Evolutionary conservation across 2,329 filamentous ascomycete genomes (phyloP).

Genomic region (Celoporthe dispersa): DNA sequence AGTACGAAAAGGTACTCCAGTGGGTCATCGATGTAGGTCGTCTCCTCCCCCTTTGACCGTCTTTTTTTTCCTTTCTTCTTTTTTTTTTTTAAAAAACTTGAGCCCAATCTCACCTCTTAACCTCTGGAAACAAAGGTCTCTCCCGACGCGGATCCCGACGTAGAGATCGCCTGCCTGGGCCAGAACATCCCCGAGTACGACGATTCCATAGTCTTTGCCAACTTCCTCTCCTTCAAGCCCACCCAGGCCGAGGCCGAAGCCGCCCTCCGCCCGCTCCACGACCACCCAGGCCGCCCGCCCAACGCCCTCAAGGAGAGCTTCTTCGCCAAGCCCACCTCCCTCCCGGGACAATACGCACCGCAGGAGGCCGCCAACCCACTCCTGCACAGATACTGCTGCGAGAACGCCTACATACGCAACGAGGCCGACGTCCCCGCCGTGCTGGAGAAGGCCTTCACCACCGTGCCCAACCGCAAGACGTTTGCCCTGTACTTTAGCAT

Average conservation of each 20-base stretch:
- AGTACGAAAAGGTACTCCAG: conserved; percentile 50
- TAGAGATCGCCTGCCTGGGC: conserved; percentile 47
- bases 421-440: conserved; percentile 48
- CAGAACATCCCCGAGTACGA: conserved; percentile 36
- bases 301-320: conserved; percentile 41
- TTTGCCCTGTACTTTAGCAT: conserved; percentile 57
- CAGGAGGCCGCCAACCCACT: conserved; percentile 53
- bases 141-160: conserved; percentile 41
- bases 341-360: conserved; percentile 46
- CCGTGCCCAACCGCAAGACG: conserved; percentile 49
- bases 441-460: conserved; percentile 52
- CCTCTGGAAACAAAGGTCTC: conserved; percentile 30
- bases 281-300: conserved; percentile 39
- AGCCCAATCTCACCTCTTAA: neutral
- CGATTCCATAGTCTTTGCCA: conserved; percentile 41
- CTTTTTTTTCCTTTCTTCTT: neutral
- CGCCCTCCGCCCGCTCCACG: conserved; percentile 44
- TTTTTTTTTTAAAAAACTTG: neutral
- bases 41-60: neutral
- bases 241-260: conserved; percentile 39
- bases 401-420: conserved; percentile 56
- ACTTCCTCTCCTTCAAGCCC: conserved; percentile 48
- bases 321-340: conserved; percentile 46
- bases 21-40: conserved; percentile 50
- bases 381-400: conserved; percentile 52